Evolutionary conservation across 768 basidiomycete species (phyloP), one percentile per base, ranked within the genome.

Genomic region (Chiua virens): DNA sequence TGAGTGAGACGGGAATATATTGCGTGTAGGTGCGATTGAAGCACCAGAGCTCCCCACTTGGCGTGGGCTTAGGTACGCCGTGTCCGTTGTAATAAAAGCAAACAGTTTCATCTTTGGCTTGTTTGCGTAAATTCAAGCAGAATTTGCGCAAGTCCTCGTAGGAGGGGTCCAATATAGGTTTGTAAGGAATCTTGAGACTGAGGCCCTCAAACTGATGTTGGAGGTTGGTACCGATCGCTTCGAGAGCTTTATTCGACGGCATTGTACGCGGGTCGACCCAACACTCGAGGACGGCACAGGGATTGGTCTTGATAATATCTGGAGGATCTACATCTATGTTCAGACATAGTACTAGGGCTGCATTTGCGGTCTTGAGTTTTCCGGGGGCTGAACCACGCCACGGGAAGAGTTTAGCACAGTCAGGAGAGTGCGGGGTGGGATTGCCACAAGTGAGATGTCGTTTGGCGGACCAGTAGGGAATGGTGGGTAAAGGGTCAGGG

Each of bases 41-140:
- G 49, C 97, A 95, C 97, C 97, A 99, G 46, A 99, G 79, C 70
- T 99, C 97, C 21, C 97, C 90, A 56, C 91, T 94, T 0, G 89
- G 78, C 0, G 97, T 98, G 11, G 97, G 97, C 63, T 92, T 95
- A 3, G 96, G 96, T 20, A 99, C 97, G 21, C 97, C 97, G 55
- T 98, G 97, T 3, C 97, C 97, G 57, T 98, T 99, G 73, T 98
- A 99, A 71, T 98, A 92, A 71, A 98, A 96, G 25, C 98, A 75
- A 8, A 92, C 86, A 3, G 97, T 86, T 63, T 99, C 97, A 34
- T 94, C 89, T 67, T 93, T 92, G 1, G 96, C 94, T 44, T 86
- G 82, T 62, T 88, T 91, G 49, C 97, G 85, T 36, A 96, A 71
- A 20, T 79, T 84, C 50, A 84, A 76, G 62, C 93, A 97, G 58